phyloP scores from a whole-genome alignment of 2,329 filamentous ascomycete species.

The Parafenestella ontariensis region DNA sequence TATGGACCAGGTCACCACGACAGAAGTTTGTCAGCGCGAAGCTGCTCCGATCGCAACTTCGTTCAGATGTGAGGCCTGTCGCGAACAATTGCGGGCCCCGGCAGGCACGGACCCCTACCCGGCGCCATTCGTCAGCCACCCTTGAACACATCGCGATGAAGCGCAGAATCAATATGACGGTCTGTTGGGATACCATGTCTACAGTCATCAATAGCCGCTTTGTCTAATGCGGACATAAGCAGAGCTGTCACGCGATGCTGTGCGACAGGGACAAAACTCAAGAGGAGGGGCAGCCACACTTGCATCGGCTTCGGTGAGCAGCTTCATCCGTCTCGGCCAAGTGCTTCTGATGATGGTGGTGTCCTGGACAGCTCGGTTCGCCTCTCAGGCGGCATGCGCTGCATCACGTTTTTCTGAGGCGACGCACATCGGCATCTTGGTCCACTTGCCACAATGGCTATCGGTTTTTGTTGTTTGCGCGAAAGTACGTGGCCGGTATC shows the following conservation, averaged over 20 bases:
- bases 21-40: constrained; percentile 36
- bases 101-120: background rate
- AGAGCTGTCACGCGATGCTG: constrained; percentile 12
- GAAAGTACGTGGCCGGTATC: constrained; percentile 6
- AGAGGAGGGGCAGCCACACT: constrained; percentile 7
- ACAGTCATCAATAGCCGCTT: background rate
- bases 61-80: constrained; percentile 16
- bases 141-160: constrained; percentile 6
- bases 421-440: constrained; percentile 2
- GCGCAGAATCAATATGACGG: background rate
- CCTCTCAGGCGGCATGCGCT: background rate
- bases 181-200: background rate
- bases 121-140: constrained; percentile 13
- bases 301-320: constrained; percentile 16
- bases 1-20: constrained; percentile 24
- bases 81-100: background rate
- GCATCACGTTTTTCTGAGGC: background rate
- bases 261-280: constrained; percentile 4
- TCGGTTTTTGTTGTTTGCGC: background rate
- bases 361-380: background rate
- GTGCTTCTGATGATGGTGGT: background rate
- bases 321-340: constrained; percentile 22
- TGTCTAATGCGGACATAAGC: constrained; percentile 8
- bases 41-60: constrained; percentile 28
- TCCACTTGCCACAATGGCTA: constrained; percentile 1